Evolutionary conservation across 495 filamentous ascomycete genomes (phyloP), one percentile per base, ranked within the genome.

Genomic region (Pyrenula massariospora): DNA sequence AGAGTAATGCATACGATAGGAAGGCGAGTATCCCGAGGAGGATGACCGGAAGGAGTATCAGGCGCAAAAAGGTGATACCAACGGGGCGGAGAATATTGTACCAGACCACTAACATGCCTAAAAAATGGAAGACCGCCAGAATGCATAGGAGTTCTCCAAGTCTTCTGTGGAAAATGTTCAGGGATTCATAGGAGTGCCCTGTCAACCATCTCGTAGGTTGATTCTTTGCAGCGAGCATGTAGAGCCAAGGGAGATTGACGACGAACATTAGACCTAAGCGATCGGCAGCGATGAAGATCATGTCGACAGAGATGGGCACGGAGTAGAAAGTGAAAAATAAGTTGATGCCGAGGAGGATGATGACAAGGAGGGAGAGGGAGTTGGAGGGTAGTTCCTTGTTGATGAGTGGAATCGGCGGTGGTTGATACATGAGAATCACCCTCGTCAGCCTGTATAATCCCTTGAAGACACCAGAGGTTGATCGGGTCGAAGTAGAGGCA

Each of bases 221-320:
- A 61, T 80, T 84, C 61, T 84, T 85, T 50, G 82, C 79, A 1
- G 75, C 65, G 0, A 85, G 68, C 22, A 84, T 65, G 63, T 84
- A 82, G 10, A 84, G 65, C 12, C 81, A 67, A 1, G 79, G 78
- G 0, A 84, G 72, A 62, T 84, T 82, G 59, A 75, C 76, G 48
- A 78, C 63, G 59, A 79, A 80, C 11, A 79, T 53, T 12, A 73
- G 60, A 10, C 76, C 77, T 49, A 70, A 68, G 55, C 77, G 69
- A 62, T 83, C 77, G 52, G 74, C 75, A 53, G 80, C 74, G 55
- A 77, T 66, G 63, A 82, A 82, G 59, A 77, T 70, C 56, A 73
- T 72, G 24, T 65, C 61, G 42, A 69, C 57, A 3, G 65, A 63
- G 25, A 80, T 60, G 2, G 73, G 72, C 20, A 78, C 67, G 56